Base-by-base conservation (phyloP, 192 early-diverging fungal species). In the Backusella psychrophila region DNA sequence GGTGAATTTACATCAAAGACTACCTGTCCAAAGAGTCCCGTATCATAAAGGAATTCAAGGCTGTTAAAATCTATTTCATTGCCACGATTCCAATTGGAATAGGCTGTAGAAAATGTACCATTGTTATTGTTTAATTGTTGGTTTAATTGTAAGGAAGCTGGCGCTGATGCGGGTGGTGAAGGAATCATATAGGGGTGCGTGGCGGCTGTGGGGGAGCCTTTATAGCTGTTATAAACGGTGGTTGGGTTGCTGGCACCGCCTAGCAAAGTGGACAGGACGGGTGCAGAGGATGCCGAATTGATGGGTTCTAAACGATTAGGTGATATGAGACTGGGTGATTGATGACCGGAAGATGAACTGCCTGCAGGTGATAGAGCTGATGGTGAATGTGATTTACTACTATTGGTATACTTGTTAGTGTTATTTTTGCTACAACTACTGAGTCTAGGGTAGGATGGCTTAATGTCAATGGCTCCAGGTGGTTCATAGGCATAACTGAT, bases 41-140 rank as follows among this genome's bases (percentile, higher is more conserved):
- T 72, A 31, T 80, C 79, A 44, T 73, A 76, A 21, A 80, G 72
- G 44, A 80, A 80, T 26, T 71, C 79, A 6, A 69, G n/a, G 39
- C 79, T 80, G 52, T 80, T 80, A 59, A 72, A 80, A 29, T 80
- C 75, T 0, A 75, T 76, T 15, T 66, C n/a, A 15, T 36, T 49
- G 9, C 69, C 49, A 21, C 68, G 26, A 19, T 53, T 69, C 49
- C 21, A 42, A 56, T 36, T 71, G 35, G 68, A 56, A 41, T 38
- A 65, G 15, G 72, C 26, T 3, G 67, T 26, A 33, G 35, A 49
- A 19, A 71, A 23, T 6, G 70, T 29, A 29, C 26, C 39, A 19
- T 19, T 70, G 11, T 4, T 33, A 8, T 36, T 69, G 3, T 29
- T 29, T 0, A 29, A 35, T 69, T 69, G 68, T 36, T 69, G 68